These are phyloP conservation scores for Zygotorulaspora danielsina DNA, from an alignment of 805 yeast species.

Conservation along the genomic window DNA sequence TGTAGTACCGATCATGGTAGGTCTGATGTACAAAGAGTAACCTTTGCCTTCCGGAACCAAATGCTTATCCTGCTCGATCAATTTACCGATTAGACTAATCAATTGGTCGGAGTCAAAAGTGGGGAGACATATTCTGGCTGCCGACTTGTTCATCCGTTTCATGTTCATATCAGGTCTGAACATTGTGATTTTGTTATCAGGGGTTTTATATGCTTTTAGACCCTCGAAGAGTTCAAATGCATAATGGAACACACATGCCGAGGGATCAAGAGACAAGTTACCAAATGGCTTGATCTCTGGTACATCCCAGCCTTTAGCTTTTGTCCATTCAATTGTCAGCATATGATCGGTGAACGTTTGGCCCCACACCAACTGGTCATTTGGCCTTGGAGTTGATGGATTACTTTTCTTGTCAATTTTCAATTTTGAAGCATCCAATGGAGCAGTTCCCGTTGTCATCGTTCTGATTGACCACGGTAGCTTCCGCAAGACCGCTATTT, in stretches of 20 bases:
- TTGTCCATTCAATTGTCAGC: slow-evolving; percentile 81
- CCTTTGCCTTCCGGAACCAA: slow-evolving; percentile 85
- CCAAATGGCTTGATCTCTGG: slow-evolving; percentile 88
- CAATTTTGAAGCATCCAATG: slow-evolving; percentile 53
- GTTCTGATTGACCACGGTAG: slow-evolving; percentile 12
- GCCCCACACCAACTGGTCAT: slow-evolving; percentile 66
- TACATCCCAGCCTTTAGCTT: slow-evolving; percentile 74
- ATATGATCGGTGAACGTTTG: slow-evolving; percentile 81
- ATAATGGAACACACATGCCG: slow-evolving; percentile 87
- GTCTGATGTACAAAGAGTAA: slow-evolving; percentile 88
- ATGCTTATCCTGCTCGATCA: slow-evolving; percentile 66
- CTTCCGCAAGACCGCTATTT: slow-evolving; percentile 4
- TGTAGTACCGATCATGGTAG: slow-evolving; percentile 91
- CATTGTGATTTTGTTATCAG: slow-evolving; percentile 63
- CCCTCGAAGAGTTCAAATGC: slow-evolving; percentile 96
- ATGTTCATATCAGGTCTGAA: slow-evolving; percentile 92
- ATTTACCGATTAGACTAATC: slow-evolving; percentile 68
- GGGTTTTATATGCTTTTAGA: slow-evolving; percentile 78
- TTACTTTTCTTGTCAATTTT: slow-evolving; percentile 42
- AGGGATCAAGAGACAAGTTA: slow-evolving; percentile 73
- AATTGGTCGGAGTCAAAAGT: slow-evolving; percentile 76
- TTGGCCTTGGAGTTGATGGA: slow-evolving; percentile 55
- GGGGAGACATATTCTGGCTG: slow-evolving; percentile 85
- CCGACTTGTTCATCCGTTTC: slow-evolving; percentile 85
- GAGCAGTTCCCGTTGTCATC: slow-evolving; percentile 32